Evolutionary conservation across 139 green algal genomes (phyloP).

Genomic region (Closterium sp.): DNA sequence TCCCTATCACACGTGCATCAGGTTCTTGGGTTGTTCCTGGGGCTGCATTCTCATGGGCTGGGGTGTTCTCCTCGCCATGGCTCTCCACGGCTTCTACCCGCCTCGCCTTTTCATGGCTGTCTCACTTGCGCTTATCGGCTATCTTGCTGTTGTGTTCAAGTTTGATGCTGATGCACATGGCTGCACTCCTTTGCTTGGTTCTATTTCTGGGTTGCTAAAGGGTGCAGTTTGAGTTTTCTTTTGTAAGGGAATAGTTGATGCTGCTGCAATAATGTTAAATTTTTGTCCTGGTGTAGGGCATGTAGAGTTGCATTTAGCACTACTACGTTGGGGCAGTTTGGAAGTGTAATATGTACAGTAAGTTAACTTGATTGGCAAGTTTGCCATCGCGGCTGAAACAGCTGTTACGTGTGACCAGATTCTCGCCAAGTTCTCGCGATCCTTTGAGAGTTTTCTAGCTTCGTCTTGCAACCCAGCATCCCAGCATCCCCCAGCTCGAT

Average conservation of each 20-base stretch:
- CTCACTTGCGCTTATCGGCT: constrained; percentile 1
- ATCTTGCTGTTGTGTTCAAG: not conserved
- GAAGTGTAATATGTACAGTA: too few relatives aligned
- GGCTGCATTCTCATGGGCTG: constrained; percentile 66
- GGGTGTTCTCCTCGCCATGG: constrained; percentile 74
- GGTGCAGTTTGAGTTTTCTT: not conserved
- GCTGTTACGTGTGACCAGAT: too few relatives aligned
- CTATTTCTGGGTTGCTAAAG: not conserved
- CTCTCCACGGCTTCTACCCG: not conserved
- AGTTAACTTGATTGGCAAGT: too few relatives aligned
- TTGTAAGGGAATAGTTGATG: not conserved
- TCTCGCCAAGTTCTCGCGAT: too few relatives aligned
- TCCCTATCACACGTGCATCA: not conserved
- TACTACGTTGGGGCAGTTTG: too few relatives aligned
- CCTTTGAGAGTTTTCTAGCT: too few relatives aligned
- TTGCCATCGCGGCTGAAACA: too few relatives aligned
- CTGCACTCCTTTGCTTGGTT: not conserved
- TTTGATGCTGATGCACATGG: not conserved
- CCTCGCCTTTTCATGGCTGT: not conserved
- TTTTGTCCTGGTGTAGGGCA: too few relatives aligned
- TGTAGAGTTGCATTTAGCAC: too few relatives aligned
- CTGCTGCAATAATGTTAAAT: too few relatives aligned
- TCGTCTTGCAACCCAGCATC: too few relatives aligned
- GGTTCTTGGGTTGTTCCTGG: constrained; percentile 60
- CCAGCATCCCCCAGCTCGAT: too few relatives aligned